Base-by-base conservation (phyloP, 2,329 filamentous ascomycete genomes). In the Verticillium tricorpus region DNA sequence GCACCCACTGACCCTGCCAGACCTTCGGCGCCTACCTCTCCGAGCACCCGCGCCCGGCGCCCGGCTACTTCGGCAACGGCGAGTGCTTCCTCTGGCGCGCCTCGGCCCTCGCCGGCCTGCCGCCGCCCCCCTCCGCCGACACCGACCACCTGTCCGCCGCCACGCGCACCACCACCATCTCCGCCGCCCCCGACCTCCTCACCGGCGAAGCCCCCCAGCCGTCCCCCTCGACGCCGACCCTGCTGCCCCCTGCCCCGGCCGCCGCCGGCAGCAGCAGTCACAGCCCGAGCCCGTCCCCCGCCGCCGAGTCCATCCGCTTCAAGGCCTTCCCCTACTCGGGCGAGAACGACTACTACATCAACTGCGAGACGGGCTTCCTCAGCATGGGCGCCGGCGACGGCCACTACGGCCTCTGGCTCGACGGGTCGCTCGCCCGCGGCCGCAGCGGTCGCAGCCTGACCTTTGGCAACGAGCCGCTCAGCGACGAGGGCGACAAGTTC, bases 281-380 rank as follows among this genome's bases (percentile, higher is more conserved):
- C 72, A 22, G 68, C 70, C 12, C 69, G 70, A 5, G 67, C 59
- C 66, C 35, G 69, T 63, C 4, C 69, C 83, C n/a, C 1, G 83
- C 81, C 31, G 86, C 87, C 4, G 91, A 94, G 64, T 84, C 87
- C 31, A 92, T 98, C 67, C 88, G 95, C 22, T 99, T 99, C 83
- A 97, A 97, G 77, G 94, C 94, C 0, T 99, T 98, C 70, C 93
- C 94, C 0, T 98, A 97, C 72, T 96, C 91, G 61, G 95, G 95
- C 5, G 85, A 96, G 50, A 98, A 99, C 74, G 95, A 98, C 75
- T 99, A 96, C 73, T 92, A 94, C 80, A 95, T 98, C 67, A 90
- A 96, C 70, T 98, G 94, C 76, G 93, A 98, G 76, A 82, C 86
- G 3, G 85, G 88, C 28, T 98, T 91, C 73, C 76, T 99, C 15